Evolutionary conservation across 148 eudicot genomes (phyloP).

Genomic region (Talinum fruticosum): DNA sequence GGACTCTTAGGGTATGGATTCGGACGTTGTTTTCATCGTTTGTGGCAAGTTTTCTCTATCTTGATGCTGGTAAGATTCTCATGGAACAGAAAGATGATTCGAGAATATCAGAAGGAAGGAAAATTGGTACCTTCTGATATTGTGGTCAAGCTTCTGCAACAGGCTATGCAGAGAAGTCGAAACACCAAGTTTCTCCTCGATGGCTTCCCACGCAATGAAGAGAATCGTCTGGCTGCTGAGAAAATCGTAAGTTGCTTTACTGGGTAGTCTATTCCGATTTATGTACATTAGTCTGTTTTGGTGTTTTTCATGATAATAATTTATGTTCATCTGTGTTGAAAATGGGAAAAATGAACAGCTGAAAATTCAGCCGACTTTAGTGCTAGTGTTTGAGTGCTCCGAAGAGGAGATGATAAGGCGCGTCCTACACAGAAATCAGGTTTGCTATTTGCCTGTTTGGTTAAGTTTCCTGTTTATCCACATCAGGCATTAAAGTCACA

Average conservation of each 20-base stretch:
- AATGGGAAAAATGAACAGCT: conserved; percentile 12
- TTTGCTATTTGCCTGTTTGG: background rate
- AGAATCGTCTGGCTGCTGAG: conserved; percentile 27
- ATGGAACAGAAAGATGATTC: conserved; percentile 26
- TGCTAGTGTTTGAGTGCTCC: conserved; percentile 26
- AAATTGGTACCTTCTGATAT: conserved; percentile 32
- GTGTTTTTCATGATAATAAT: background rate
- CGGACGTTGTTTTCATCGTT: background rate
- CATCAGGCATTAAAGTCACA: background rate
- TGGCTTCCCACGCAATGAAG: conserved; percentile 35
- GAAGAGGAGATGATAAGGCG: conserved; percentile 32
- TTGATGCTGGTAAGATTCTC: background rate
- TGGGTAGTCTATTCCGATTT: background rate
- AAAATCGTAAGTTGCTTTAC: conserved; percentile 10
- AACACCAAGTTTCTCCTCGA: conserved; percentile 26
- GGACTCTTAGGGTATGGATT: too few relatives aligned
- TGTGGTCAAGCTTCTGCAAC: conserved; percentile 21
- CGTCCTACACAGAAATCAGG: conserved; percentile 31
- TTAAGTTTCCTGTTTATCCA: background rate
- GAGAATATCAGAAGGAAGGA: conserved; percentile 29
- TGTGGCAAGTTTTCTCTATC: background rate
- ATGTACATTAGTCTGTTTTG: background rate
- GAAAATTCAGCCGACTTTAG: conserved; percentile 23
- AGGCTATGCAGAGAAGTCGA: conserved; percentile 27
- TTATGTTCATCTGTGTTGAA: background rate